Evolutionary conservation across 2,329 filamentous ascomycete species (phyloP), one percentile per base, ranked within the genome.

Genomic region (Fusarium avenaceum): DNA sequence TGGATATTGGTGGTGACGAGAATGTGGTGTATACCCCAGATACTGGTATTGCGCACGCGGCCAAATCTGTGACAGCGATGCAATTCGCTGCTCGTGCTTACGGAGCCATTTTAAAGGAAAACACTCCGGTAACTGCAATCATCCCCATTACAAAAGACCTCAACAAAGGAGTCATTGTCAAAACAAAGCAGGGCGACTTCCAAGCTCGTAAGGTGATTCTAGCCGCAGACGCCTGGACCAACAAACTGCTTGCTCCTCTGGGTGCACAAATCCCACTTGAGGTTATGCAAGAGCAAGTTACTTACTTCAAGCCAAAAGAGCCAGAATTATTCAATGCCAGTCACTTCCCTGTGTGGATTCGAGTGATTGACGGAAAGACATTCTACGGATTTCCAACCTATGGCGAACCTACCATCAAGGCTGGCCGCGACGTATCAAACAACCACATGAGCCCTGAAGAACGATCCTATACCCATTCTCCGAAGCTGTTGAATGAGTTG

Each of bases 181-280:
- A 55, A 32, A 55, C 48, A 5, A 14, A 8, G 11, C 45, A 55
- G 1, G 55, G 55, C 7, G 40, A 45, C 10, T 33, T 54, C n/a
- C 17, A 46, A 2, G 48, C 55, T 6, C 28, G 26, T 2, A 58
- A 55, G 9, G 17, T 46, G 1, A 55, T 58, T 19, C 24, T 58
- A 4, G 55, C 55, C 3, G 26, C 55, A n/a, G 55, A 58, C 5
- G 49, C 55, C 11, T 58, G 55, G 55, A 58, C 24, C 2, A 58
- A 58, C 17, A 54, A 58, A 10, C 7, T 58, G 1, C 55, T 58
- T 20, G 6, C 32, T 17, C 55, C 55, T 1, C 49, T 58, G 1
- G 32, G 55, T 7, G 55, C 20, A 32, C 24, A 58, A 3, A 38
- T 58, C 4, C 49, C 55, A 3, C 40, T 58, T 2, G 20, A 44